These are phyloP conservation scores for Collybia sordida DNA, from an alignment of 768 basidiomycete species.

Conservation along the genomic window DNA sequence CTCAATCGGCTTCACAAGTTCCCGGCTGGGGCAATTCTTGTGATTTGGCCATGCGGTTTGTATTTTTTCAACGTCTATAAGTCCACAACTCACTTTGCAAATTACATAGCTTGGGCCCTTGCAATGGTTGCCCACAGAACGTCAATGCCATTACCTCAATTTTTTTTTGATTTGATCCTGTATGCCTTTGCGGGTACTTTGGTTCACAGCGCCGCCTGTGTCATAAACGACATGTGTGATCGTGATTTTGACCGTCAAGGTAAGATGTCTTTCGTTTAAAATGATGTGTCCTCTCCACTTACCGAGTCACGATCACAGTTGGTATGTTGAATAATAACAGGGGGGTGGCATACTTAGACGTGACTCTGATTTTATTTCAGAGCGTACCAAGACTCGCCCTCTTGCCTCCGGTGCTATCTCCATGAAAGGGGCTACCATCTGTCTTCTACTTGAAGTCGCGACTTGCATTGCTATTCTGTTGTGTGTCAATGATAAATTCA, in stretches of 20 bases:
- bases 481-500: background rate
- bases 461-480: background rate
- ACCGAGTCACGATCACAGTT: too few relatives aligned
- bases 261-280: background rate
- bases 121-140: slow-evolving; percentile 4
- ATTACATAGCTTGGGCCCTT: slow-evolving; percentile 7
- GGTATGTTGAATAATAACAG: too few relatives aligned
- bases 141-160: background rate
- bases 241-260: slow-evolving; percentile 6
- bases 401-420: slow-evolving; percentile 26
- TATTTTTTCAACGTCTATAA: background rate
- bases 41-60: slow-evolving; percentile 11
- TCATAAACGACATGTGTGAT: slow-evolving; percentile 9
- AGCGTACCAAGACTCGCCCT: slow-evolving; percentile 30
- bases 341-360: too few relatives aligned
- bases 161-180: background rate
- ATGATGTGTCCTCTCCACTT: background rate
- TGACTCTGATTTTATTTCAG: slow-evolving; percentile 10
- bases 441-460: slow-evolving; percentile 11
- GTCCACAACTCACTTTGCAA: background rate
- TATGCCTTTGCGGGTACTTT: slow-evolving; percentile 5
- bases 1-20: slow-evolving; percentile 11
- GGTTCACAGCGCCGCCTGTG: slow-evolving; percentile 9
- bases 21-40: slow-evolving; percentile 4
- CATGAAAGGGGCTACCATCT: slow-evolving; percentile 21